Evolutionary conservation across 2,329 filamentous ascomycete genomes (phyloP), one percentile per base, ranked within the genome.

Genomic region (Samsoniella hepiali): DNA sequence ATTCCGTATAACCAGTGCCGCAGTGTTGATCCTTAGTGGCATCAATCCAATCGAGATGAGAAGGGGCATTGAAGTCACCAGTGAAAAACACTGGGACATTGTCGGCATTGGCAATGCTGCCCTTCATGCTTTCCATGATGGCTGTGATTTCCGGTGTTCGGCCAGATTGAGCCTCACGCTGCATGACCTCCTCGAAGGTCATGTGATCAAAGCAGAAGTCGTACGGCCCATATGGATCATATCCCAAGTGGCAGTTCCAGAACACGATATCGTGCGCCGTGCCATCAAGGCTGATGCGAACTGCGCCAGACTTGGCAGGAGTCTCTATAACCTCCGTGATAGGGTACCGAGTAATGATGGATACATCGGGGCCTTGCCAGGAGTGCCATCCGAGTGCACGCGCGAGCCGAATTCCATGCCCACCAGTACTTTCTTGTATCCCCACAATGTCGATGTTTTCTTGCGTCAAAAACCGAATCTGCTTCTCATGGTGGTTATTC

Each of bases 41-140:
- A 4, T 77, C 72, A 2, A 71, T 74, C 69, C 73, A 80, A 69
- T 80, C 78, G 1, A 79, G 71, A 44, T 79, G 77, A 10, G 78
- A 79, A 0, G 78, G 78, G 0, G 78, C 76, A 65, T 79, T 79
- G 62, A 79, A 77, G 65, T 80, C 78, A 17, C 78, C 78, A 0
- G 74, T 68, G 0, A 80, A 61, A 29, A 79, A 63, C 0, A 78
- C 71, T 1, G 78, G 76, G 0, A 72, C 64, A 0, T 70, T 65
- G 22, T 75, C 70, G 0, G 75, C 67, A 22, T 73, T 64, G 8
- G 65, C 66, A 1, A 79, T 65, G 5, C 75, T 70, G 5, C 50
- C 63, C 45, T 70, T 61, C 74, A 79, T 79, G 3, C 66, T 69
- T 0, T 64, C 64, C 6, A 79, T 63, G 2, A 73, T 77, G 31